phyloP scores from a whole-genome alignment of 805 yeast genomes.

The Yamadazyma olivae region DNA sequence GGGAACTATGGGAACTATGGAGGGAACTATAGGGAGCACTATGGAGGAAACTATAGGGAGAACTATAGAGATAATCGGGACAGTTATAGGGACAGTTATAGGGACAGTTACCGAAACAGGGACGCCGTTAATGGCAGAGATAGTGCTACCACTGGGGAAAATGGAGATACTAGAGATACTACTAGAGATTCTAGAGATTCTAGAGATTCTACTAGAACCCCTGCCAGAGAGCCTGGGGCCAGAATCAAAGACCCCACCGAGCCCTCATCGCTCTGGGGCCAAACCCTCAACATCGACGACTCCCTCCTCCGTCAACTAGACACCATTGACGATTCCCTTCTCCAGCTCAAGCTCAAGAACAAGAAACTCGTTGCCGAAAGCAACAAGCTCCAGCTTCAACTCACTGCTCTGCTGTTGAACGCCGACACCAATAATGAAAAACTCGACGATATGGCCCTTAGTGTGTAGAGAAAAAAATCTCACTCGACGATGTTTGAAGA shows the following conservation, averaged over 20 bases:
- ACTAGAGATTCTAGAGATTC: not conserved
- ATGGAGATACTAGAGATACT: not conserved
- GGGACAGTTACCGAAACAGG: not conserved
- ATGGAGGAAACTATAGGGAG: too few species aligned
- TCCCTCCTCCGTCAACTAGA: too few species aligned
- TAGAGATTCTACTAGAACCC: too few species aligned
- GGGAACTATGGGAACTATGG: not conserved
- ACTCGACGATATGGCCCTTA: conserved; percentile 46
- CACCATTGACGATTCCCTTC: too few species aligned
- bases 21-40: not conserved
- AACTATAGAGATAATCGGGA: too few species aligned
- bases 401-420: conserved; percentile 28
- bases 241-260: too few species aligned
- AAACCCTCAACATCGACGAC: too few species aligned
- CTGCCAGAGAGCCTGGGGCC: too few species aligned
- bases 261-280: too few species aligned
- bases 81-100: not conserved
- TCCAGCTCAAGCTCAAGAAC: too few species aligned
- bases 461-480: not conserved
- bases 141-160: not conserved
- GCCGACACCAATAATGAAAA: conserved; percentile 44
- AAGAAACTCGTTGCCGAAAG: not conserved
- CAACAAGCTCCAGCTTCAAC: too few species aligned
- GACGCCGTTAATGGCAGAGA: not conserved
- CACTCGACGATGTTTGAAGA: conserved; percentile 6